These are phyloP conservation scores for Penicillium bovifimosum DNA, from an alignment of 495 filamentous ascomycete species.

Conservation along the genomic window DNA sequence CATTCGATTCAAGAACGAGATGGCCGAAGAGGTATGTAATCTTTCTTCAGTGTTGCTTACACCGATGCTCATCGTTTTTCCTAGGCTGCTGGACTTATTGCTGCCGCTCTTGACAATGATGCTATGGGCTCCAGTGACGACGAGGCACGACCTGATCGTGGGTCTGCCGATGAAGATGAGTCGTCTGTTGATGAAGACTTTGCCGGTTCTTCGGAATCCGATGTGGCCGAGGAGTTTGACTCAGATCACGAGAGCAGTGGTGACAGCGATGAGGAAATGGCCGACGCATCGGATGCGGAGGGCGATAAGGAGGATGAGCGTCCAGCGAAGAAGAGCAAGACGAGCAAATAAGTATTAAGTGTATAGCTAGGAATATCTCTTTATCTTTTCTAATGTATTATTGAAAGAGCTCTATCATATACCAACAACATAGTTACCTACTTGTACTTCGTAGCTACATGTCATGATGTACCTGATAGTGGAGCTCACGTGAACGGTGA, in stretches of 20 bases:
- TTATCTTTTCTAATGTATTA: not conserved
- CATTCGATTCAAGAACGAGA: slow-evolving; percentile 96
- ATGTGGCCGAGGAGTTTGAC: slow-evolving; percentile 96
- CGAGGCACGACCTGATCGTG: slow-evolving; percentile 69
- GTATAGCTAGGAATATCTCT: slow-evolving; percentile 12
- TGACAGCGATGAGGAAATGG: slow-evolving; percentile 61
- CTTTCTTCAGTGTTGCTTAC: slow-evolving; percentile 3
- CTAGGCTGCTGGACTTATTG: slow-evolving; percentile 58
- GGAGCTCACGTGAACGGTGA: slow-evolving; percentile 19
- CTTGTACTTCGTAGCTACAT: too few relatives aligned
- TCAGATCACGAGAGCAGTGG: slow-evolving; percentile 81
- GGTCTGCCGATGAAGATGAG: slow-evolving; percentile 91
- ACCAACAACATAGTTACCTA: not conserved
- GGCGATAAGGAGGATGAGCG: slow-evolving; percentile 44
- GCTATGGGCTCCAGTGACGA: slow-evolving; percentile 83
- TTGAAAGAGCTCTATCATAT: not conserved
- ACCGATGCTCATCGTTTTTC: slow-evolving; percentile 6
- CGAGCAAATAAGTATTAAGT: slow-evolving; percentile 36
- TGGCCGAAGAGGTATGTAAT: slow-evolving; percentile 58
- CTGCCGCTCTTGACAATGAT: slow-evolving; percentile 72
- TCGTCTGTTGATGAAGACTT: slow-evolving; percentile 97
- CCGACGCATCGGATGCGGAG: slow-evolving; percentile 48
- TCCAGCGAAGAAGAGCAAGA: slow-evolving; percentile 68
- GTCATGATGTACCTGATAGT: not conserved
- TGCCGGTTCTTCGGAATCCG: slow-evolving; percentile 80